phyloP scores from a whole-genome alignment of 768 basidiomycete genomes.

The Ramaria sp. region DNA sequence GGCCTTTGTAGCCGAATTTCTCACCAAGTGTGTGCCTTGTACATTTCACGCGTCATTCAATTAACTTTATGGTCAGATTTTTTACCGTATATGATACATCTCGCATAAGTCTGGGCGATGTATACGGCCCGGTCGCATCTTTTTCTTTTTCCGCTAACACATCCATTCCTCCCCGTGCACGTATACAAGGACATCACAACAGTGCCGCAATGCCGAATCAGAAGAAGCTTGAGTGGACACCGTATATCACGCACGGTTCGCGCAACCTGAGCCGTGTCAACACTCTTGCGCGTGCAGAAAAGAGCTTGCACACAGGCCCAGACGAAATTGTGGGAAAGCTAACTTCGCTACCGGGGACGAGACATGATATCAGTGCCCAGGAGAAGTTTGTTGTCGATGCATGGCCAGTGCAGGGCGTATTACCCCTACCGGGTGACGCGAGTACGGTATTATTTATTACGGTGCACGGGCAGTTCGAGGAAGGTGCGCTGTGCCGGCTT shows the following conservation, averaged over 20 bases:
- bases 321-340: constrained; percentile 54
- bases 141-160: constrained; percentile 89
- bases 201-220: constrained; percentile 70
- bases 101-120: constrained; percentile 53
- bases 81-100: constrained; percentile 78
- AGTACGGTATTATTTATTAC: constrained; percentile 46
- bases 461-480: constrained; percentile 85
- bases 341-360: constrained; percentile 58
- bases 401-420: constrained; percentile 62
- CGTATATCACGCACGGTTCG: constrained; percentile 58
- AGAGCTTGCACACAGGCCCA: constrained; percentile 60
- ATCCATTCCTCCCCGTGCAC: constrained; percentile 64
- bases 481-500: constrained; percentile 41
- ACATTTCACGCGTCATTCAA: not conserved
- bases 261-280: constrained; percentile 55
- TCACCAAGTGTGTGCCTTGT: constrained; percentile 48
- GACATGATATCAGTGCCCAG: constrained; percentile 70
- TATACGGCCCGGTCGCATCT: constrained; percentile 78
- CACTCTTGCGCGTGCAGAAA: constrained; percentile 7
- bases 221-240: constrained; percentile 66
- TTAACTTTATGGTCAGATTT: constrained; percentile 39
- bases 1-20: constrained; percentile 63
- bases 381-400: constrained; percentile 84
- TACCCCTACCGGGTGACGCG: constrained; percentile 30
- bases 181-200: constrained; percentile 56